phyloP scores from a whole-genome alignment of 176 grass and related monocot genomes.

The Hsuehochloa calcarea region DNA sequence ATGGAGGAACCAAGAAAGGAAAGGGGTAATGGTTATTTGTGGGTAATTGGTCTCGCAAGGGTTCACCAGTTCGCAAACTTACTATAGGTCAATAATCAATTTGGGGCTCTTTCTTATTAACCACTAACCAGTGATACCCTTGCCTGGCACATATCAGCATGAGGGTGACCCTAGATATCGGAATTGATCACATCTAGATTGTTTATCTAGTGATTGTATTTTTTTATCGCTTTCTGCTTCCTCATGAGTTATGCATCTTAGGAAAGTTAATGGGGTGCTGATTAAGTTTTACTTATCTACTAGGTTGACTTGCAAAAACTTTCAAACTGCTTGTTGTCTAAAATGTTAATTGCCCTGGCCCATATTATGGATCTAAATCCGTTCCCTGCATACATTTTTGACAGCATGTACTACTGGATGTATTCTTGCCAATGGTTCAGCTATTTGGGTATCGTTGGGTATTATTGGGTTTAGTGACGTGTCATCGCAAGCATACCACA shows the following conservation, averaged over 20 bases:
- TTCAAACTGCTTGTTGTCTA: neutral
- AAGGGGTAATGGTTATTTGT: neutral
- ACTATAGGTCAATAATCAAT: neutral
- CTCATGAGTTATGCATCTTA: neutral
- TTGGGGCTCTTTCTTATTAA: neutral
- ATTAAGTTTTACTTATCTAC: neutral
- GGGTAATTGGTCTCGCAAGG: neutral
- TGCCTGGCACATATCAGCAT: neutral
- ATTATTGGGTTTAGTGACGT: neutral
- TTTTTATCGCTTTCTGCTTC: neutral
- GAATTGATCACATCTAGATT: neutral
- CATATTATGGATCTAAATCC: neutral
- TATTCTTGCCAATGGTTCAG: constrained; percentile 4
- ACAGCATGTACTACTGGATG: neutral
- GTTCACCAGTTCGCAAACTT: neutral
- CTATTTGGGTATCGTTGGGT: neutral
- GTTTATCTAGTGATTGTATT: neutral
- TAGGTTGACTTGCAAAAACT: neutral
- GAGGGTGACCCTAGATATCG: neutral
- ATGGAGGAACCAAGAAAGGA: neutral
- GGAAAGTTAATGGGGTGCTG: neutral
- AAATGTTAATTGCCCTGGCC: neutral
- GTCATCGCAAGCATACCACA: neutral
- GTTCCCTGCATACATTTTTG: neutral
- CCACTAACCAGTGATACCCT: neutral